These are phyloP conservation scores for Saposhnikovia divaricata DNA, from an alignment of 129 eudicot genomes.

Conservation along the genomic window DNA sequence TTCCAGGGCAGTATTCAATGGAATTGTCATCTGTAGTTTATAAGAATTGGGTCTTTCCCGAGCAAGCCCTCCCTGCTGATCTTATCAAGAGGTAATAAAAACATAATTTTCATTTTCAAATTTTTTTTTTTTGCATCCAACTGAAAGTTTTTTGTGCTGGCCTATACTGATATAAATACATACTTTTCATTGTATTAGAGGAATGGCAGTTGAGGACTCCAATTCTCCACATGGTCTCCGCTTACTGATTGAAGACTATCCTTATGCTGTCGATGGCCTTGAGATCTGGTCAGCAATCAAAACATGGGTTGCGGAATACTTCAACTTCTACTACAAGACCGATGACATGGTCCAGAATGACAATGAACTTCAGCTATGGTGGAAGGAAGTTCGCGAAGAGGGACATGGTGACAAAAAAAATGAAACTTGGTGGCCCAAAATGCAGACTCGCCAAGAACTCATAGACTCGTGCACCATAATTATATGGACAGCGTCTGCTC, in stretches of 20 bases:
- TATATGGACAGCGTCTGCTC: constrained; percentile 15
- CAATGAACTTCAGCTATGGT: constrained; percentile 9
- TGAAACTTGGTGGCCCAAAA: constrained; percentile 18
- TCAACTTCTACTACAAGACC: constrained; percentile 9
- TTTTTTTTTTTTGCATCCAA: too few species aligned
- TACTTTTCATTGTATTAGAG: background rate
- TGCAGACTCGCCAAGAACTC: constrained; percentile 11
- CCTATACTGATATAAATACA: background rate
- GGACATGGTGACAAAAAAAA: constrained; percentile 18
- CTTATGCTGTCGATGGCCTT: constrained; percentile 12
- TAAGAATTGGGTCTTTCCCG: constrained; percentile 39
- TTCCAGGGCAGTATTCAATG: constrained; percentile 45
- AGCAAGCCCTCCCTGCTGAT: constrained; percentile 60
- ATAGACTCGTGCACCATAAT: constrained; percentile 9
- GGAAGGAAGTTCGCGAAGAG: constrained; percentile 9
- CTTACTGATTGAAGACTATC: constrained; percentile 13
- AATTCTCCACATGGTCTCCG: constrained; percentile 9
- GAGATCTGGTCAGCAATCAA: constrained; percentile 13
- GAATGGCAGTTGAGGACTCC: constrained; percentile 15
- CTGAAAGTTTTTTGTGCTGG: too few species aligned
- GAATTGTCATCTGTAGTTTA: constrained; percentile 38
- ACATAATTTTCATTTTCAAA: background rate
- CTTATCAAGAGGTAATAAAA: constrained; percentile 45
- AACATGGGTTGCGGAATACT: constrained; percentile 14
- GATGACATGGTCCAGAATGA: constrained; percentile 7